Percentiles rank a stretch among this genome's conserved stretches.
These are phyloP conservation scores for Gentiana straminea DNA, from an alignment of 257 asterid species.

Conservation along the genomic window DNA sequence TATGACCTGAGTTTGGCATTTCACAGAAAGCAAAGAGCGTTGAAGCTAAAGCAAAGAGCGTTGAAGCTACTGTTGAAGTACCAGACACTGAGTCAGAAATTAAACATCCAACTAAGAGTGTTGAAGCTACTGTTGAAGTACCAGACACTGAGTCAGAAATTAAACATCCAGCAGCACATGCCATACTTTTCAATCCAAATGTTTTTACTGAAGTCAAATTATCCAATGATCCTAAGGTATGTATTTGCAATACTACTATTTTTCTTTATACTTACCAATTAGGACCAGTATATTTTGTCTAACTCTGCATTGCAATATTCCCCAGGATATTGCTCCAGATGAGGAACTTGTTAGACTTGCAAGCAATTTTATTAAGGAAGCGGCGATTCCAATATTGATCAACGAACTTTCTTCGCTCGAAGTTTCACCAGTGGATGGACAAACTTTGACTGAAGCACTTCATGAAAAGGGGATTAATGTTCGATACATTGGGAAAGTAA, in stretches of 20 bases:
- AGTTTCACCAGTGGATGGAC: conserved; percentile 99
- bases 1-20: conserved; percentile 3
- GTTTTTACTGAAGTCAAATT: conserved; percentile 80
- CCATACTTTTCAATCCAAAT: conserved; percentile 74
- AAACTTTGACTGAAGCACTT: conserved; percentile 86
- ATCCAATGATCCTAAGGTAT: conserved; percentile 73
- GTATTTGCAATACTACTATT: not conserved
- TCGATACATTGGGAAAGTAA: conserved; percentile 84
- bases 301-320: conserved; percentile 2
- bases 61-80: no score
- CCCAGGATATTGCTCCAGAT: conserved; percentile 73
- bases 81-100: conserved; percentile 5
- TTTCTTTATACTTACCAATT: conserved; percentile 4
- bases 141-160: no score
- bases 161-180: conserved; percentile 27
- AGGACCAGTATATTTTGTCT: conserved; percentile 5
- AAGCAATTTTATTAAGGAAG: conserved; percentile 57
- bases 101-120: conserved; percentile 26
- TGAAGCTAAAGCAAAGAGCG: conserved; percentile 6
- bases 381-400: conserved; percentile 64
- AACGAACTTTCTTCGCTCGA: conserved; percentile 81
- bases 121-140: no score
- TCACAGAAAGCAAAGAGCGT: conserved; percentile 12
- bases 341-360: conserved; percentile 76
- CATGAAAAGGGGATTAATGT: conserved; percentile 90